A percentile compares a stretch with the other conserved stretches of the same genome.
These are phyloP conservation scores for Citrus glauca DNA, from an alignment of 345 rosid species.

Conservation along the genomic window DNA sequence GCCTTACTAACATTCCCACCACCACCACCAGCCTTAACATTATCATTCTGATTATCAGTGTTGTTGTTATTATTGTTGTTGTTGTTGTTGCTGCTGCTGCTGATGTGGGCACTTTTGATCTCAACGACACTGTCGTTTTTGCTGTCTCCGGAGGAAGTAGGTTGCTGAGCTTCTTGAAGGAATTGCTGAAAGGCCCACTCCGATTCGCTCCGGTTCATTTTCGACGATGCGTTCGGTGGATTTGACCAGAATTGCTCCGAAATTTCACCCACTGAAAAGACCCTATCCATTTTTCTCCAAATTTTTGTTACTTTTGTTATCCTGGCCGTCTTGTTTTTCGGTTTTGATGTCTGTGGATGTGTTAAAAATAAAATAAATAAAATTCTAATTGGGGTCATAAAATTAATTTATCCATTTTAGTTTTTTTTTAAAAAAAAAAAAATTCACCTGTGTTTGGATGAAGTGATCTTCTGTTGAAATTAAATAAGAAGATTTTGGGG, in stretches of 20 bases:
- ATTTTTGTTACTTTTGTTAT: neutral
- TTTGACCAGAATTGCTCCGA: constrained; percentile 52
- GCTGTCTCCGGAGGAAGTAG: constrained; percentile 11
- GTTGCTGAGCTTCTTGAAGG: constrained; percentile 41
- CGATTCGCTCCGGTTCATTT: constrained; percentile 60
- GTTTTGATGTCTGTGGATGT: neutral
- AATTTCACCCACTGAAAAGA: constrained; percentile 57
- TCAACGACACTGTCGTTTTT: constrained; percentile 30
- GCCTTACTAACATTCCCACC: neutral
- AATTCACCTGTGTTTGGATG: no score
- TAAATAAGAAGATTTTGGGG: no score
- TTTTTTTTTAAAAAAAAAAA: no score
- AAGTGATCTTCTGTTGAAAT: no score
- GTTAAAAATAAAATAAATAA: no score
- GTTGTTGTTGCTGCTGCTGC: neutral
- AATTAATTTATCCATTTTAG: no score
- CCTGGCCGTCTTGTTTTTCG: neutral
- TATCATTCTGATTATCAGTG: neutral
- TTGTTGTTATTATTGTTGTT: neutral
- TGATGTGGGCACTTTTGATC: constrained; percentile 13
- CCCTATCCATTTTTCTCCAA: constrained; percentile 44
- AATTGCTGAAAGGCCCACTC: constrained; percentile 80
- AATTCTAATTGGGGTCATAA: no score
- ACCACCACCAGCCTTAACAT: neutral
- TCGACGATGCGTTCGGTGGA: constrained; percentile 3